Evolutionary conservation across 2,329 filamentous ascomycete species (phyloP).

Genomic region (Fusarium algeriense): DNA sequence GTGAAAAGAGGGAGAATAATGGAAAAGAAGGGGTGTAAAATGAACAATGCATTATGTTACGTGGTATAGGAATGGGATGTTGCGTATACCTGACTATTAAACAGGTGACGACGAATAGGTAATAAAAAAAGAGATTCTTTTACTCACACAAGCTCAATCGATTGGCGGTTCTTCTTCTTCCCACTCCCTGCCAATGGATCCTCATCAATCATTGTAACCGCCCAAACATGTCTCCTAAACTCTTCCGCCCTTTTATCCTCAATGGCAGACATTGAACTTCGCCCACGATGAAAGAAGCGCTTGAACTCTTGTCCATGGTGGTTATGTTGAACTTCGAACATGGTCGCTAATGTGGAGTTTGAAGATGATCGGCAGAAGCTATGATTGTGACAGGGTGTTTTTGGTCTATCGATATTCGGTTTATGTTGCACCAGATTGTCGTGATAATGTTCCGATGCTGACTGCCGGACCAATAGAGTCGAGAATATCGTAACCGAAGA

Average conservation of each 20-base stretch:
- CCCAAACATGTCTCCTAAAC: constrained; percentile 46
- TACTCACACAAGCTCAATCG: constrained; percentile 43
- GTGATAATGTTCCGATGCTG: constrained; percentile 20
- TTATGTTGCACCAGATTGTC: constrained; percentile 4
- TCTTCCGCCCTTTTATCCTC: constrained; percentile 46
- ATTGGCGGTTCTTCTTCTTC: constrained; percentile 34
- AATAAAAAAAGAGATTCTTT: constrained; percentile 1
- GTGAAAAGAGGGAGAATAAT: neutral
- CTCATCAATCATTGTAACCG: constrained; percentile 47
- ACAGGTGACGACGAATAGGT: constrained; percentile 6
- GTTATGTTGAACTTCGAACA: constrained; percentile 47
- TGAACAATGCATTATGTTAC: constrained; percentile 7
- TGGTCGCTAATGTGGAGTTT: constrained; percentile 30
- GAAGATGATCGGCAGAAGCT: neutral
- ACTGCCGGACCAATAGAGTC: constrained; percentile 9
- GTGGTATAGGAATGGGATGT: constrained; percentile 14
- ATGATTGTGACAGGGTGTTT: constrained; percentile 19
- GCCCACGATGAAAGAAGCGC: constrained; percentile 45
- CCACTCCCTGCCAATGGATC: constrained; percentile 34
- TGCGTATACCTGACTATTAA: constrained; percentile 3
- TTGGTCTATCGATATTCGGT: constrained; percentile 8
- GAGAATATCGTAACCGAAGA: neutral
- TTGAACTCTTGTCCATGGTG: constrained; percentile 46
- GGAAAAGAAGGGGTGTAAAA: constrained; percentile 7
- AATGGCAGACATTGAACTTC: constrained; percentile 47